Percentiles rank a stretch among this genome's conserved stretches.
phyloP scores from a whole-genome alignment of 139 green algal genomes.

The Haematococcus lacustris region DNA sequence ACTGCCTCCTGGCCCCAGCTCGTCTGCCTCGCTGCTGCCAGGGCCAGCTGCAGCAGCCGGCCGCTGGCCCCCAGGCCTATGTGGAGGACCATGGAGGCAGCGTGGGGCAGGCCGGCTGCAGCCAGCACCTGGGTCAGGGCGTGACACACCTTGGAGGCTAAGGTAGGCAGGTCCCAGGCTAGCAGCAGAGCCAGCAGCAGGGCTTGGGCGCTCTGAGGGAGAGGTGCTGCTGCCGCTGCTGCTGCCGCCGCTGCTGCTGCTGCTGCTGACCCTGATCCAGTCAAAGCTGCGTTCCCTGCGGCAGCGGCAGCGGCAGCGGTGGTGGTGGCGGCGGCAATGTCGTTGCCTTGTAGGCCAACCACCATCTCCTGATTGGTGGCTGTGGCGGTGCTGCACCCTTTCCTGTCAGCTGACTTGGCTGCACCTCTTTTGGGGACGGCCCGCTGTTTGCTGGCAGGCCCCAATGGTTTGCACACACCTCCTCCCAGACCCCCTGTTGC shows the following conservation, averaged over 20 bases:
- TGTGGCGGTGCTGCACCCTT: no score
- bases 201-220: background rate
- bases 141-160: slow-evolving; percentile 1
- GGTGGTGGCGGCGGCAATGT: background rate
- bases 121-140: slow-evolving; percentile 11
- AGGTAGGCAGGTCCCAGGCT: slow-evolving; percentile 13
- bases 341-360: no score
- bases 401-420: no score
- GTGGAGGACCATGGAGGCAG: slow-evolving; percentile 43
- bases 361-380: no score
- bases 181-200: slow-evolving; percentile 13
- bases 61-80: slow-evolving; percentile 33
- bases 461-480: no score
- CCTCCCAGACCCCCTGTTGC: no score
- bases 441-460: no score
- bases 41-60: slow-evolving; percentile 1
- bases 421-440: no score
- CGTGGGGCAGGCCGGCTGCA: slow-evolving; percentile 22
- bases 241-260: background rate
- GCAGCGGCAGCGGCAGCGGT: background rate
- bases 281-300: background rate
- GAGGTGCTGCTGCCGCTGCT: slow-evolving; percentile 1
- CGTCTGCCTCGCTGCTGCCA: slow-evolving; percentile 2
- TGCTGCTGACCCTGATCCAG: slow-evolving; percentile 5
- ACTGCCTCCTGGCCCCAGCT: no score